Conservation (phyloP, 139 green algal genomes). For the Coccomyxa sp. region DNA sequence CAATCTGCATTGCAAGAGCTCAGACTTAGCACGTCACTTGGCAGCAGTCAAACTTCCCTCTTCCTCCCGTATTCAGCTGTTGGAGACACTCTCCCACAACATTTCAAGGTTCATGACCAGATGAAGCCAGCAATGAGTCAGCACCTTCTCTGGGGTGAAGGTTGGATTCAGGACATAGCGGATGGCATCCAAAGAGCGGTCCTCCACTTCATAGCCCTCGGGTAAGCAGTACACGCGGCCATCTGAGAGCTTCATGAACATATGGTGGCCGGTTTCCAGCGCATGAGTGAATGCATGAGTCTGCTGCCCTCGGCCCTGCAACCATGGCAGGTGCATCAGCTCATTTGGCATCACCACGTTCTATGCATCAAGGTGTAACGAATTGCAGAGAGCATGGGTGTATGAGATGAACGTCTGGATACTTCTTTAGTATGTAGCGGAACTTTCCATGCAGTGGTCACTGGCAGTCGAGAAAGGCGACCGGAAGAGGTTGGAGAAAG, state of each 20-base stretch:
- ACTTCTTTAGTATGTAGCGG: neutral
- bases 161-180: constrained; percentile 83
- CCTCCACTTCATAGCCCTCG: constrained; percentile 92
- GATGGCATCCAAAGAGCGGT: constrained; percentile 91
- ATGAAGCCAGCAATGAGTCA: neutral
- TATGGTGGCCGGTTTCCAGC: constrained; percentile 87
- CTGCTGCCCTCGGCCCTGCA: constrained; percentile 72
- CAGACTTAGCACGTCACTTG: no score
- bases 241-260: constrained; percentile 95
- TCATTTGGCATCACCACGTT: neutral
- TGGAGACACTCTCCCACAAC: neutral
- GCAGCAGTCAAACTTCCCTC: no score
- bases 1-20: constrained; percentile 19
- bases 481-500: neutral
- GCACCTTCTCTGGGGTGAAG: constrained; percentile 52
- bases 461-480: neutral
- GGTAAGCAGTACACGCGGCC: constrained; percentile 92
- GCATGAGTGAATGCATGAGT: constrained; percentile 94
- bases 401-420: neutral
- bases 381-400: neutral
- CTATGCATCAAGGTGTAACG: neutral
- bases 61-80: no score
- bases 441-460: neutral
- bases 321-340: neutral
- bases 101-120: neutral